Evolutionary conservation across 768 basidiomycete species (phyloP), one percentile per base, ranked within the genome.

Genomic region (Termitomyces sp.): DNA sequence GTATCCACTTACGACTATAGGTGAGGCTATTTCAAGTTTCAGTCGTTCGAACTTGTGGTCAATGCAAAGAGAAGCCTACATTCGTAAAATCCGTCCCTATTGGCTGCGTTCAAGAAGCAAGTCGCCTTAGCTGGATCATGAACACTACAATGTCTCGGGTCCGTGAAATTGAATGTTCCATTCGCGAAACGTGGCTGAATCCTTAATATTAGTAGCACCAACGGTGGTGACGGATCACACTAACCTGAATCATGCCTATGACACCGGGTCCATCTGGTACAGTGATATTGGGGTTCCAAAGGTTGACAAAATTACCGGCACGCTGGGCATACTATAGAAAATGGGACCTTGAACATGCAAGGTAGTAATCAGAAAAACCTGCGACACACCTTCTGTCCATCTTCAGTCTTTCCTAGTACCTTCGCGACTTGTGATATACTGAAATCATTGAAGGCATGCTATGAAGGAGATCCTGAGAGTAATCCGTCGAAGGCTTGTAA

Each of bases 381-480:
- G 37, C 22, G 1, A 36, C 33, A 30, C 61, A 83, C 85, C 76
- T 86, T 86, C 34, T 67, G 64, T 10, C 71, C 77, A 65, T 87
- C 86, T 8, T 68, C 71, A 0, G 70, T 71, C 53, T 79, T 81
- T 20, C 80, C 81, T 3, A 87, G 71, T 5, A 76, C 57, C 60
- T 81, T 83, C 0, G 85, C 81, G 2, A 86, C 86, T 72, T 87
- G 86, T 1, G 84, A 82, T 49, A 87, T 82, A 1, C 81, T 70
- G 62, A 87, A 87, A 61, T 87, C 86, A 55, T 78, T 79, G 66
- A 87, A 87, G 1, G 85, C 77, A 62, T 87, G 77, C 86, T 87
- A 54, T 30, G 24, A 24, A 34, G 26, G 34, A 13, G 32, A 13
- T 32, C 7, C 10, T 26, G 2, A 40, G n/a, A 27, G 14, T 8